Evolutionary conservation across 2,329 filamentous ascomycete species (phyloP), one percentile per base, ranked within the genome.

Genomic region (Biscogniauxia marginata): DNA sequence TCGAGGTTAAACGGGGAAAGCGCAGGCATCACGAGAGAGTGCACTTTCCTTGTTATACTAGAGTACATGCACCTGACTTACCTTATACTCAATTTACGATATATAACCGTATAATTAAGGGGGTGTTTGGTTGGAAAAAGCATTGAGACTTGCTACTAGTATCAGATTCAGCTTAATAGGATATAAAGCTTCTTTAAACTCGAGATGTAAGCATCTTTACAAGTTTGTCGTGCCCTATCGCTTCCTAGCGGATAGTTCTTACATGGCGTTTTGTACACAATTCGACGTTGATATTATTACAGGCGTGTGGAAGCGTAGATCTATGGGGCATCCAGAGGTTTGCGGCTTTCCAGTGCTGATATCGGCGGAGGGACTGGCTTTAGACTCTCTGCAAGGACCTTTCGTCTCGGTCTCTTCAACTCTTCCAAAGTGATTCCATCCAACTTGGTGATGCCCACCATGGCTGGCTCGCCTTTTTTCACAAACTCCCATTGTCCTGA

Each of bases 401-500:
- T 81, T 70, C 86, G 84, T 74, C 92, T 84, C 49, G 93, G 90
- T 67, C 86, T 85, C 79, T 91, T 95, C 70, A 99, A 77, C 45
- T 89, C 87, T 65, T 93, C 91, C 67, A 93, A 75, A 20, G 92
- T 96, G 23, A 96, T 74, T 7, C 92, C 92, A 57, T 91, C 85
- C 53, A 99, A 76, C 75, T 96, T 97, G 19, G 93, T 98, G 61
- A 97, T 86, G 24, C 95, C 95, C 70, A 99, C 93, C 39, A 96
- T 84, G 0, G 95, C 86, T 2, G 92, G 81, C 67, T 97, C 95
- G 7, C 91, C 92, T 76, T 91, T 97, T 79, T 88, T 91, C 30
- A 97, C 92, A 70, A 98, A 96, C 70, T 97, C 92, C 78, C 91
- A 99, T 70, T 89, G 80, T 2, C 90, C 89, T 89, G 54, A 13